phyloP scores from a whole-genome alignment of 768 basidiomycete genomes.

The Omphalotus guepiniiformis region DNA sequence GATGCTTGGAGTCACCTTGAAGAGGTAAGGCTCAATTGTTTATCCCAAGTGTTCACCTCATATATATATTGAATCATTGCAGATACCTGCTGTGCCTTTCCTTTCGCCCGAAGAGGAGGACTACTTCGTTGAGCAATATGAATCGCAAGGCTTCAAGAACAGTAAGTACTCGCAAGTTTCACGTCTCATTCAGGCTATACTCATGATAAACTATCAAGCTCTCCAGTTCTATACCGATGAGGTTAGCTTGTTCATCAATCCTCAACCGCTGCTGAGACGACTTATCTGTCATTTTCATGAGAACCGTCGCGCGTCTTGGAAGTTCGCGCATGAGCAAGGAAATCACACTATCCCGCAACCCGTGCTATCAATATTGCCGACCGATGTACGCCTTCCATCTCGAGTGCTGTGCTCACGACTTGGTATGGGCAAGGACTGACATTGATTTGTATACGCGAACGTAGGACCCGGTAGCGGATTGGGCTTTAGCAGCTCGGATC shows the following conservation, averaged over 20 bases:
- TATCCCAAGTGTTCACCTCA: not conserved
- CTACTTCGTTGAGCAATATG: constrained; percentile 64
- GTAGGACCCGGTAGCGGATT: constrained; percentile 49
- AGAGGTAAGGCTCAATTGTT: constrained; percentile 27
- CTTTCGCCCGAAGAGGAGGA: constrained; percentile 60
- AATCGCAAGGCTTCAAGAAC: constrained; percentile 50
- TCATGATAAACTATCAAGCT: constrained; percentile 34
- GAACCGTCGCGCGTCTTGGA: constrained; percentile 40
- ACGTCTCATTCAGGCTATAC: constrained; percentile 12
- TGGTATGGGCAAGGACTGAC: not conserved
- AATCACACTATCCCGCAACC: constrained; percentile 42
- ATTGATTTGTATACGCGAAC: not conserved
- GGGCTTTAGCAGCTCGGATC: constrained; percentile 27
- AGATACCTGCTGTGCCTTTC: constrained; percentile 63
- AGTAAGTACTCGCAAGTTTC: constrained; percentile 38
- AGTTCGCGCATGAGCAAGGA: constrained; percentile 37
- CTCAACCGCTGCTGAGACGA: not conserved
- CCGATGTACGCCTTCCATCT: constrained; percentile 25
- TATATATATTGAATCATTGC: constrained; percentile 3
- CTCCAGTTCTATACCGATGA: constrained; percentile 61
- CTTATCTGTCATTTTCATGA: constrained; percentile 13
- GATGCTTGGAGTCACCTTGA: constrained; percentile 44
- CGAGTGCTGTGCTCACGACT: not conserved
- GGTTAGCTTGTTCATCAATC: constrained; percentile 25
- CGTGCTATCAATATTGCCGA: constrained; percentile 38